These are phyloP conservation scores for Hawksworthiomyces lignivorus DNA, from an alignment of 2,329 filamentous ascomycete genomes.

Conservation along the genomic window DNA sequence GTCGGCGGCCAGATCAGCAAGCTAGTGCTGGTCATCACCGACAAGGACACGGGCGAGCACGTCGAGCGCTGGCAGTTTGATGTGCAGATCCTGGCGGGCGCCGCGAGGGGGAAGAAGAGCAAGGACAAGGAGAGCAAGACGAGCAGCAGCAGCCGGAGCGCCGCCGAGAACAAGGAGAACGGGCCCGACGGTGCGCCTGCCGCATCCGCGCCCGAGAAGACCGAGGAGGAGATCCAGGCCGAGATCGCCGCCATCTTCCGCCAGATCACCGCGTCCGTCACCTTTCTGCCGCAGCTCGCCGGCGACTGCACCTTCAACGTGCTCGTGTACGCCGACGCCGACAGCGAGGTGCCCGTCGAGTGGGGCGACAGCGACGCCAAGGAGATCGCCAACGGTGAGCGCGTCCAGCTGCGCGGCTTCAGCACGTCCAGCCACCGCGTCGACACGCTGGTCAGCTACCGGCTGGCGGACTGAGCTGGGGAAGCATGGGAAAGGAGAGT, in stretches of 20 bases:
- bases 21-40: conserved; percentile 91
- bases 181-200: conserved; percentile 21
- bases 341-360: conserved; percentile 92
- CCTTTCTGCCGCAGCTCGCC: conserved; percentile 87
- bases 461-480: conserved; percentile 44
- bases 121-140: conserved; percentile 17
- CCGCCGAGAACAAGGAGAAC: conserved; percentile 28
- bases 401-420: conserved; percentile 91
- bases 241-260: conserved; percentile 96
- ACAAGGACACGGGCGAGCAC: conserved; percentile 93
- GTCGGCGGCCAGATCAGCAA: conserved; percentile 93
- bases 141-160: conserved; percentile 24
- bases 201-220: conserved; percentile 56
- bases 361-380: conserved; percentile 98
- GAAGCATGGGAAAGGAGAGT: too few species aligned
- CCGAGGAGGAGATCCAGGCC: conserved; percentile 85
- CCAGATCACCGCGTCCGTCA: conserved; percentile 95
- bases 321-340: conserved; percentile 92
- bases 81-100: conserved; percentile 33
- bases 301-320: conserved; percentile 99
- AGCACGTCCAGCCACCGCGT: conserved; percentile 92
- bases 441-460: conserved; percentile 92
- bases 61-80: conserved; percentile 98
- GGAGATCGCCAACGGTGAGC: conserved; percentile 90
- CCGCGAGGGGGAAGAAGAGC: too few species aligned